Base-by-base conservation (phyloP, 2,329 filamentous ascomycete genomes). In the Teratosphaeriaceae sp. region DNA sequence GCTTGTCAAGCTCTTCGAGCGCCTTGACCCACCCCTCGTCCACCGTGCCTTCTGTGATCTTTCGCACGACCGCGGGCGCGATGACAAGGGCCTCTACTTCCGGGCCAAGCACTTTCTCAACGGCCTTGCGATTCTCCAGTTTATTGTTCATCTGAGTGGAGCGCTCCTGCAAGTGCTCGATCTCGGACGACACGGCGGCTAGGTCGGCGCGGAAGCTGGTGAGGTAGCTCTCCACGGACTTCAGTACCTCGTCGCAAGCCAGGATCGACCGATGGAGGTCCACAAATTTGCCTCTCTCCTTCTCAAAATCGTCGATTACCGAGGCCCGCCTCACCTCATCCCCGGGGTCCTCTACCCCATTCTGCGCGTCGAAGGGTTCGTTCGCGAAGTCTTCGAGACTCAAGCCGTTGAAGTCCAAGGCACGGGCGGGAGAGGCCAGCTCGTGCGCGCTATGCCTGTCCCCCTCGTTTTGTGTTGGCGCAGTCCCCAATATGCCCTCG, bases 121-220 rank as follows among this genome's bases (percentile, higher is more conserved):
- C 87, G 13, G 85, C 81, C 61, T 85, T 89, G 26, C 94, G 78
- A 59, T 96, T 96, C 52, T 94, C 85, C 22, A 98, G 71, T 56
- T 88, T 82, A 26, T 85, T 80, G 55, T 88, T 96, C 46, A 98
- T 67, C 6, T 84, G 80, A 9, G 83, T 78, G 0, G 92, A 98
- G 36, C 92, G 80, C 40, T 84, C 82, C 67, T 98, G 92, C 30
- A 98, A 69, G 2, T 82, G 88, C 66, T 98, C 92, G 40, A 98
- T 98, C 62, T 98, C 92, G 5, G 88, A 84, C 1, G 92, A 96
- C 11, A 98, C 92, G 12, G 81, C 79, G 7, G 88, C 90, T 9
- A 98, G 78, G 64, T 98, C 94, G 47, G 88, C 85, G 61, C 94
- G 88, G 61, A 98, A 98, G 63, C 83, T 90, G 27, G 85, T 85